A percentile compares a stretch with the other conserved stretches of the same genome.
Evolutionary conservation across 2,329 filamentous ascomycete genomes (phyloP).

Genomic region (Penicillium frequentans): DNA sequence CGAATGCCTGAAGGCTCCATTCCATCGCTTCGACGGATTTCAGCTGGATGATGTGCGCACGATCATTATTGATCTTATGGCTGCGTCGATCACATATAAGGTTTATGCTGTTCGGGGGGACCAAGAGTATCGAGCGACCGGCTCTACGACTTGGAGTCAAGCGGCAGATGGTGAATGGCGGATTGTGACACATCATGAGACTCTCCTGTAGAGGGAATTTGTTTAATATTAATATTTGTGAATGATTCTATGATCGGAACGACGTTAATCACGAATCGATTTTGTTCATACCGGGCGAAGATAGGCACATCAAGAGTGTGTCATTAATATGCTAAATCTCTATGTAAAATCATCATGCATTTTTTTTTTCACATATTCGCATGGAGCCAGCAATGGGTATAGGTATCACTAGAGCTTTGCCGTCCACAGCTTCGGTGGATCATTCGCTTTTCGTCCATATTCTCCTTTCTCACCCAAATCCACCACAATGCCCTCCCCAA

Average conservation of each 20-base stretch:
- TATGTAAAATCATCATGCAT: neutral
- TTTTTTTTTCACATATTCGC: neutral
- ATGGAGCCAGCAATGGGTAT: neutral
- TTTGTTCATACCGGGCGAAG: neutral
- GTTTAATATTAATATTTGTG: neutral
- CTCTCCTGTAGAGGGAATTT: constrained; percentile 22
- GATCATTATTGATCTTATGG: constrained; percentile 39
- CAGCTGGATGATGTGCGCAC: constrained; percentile 32
- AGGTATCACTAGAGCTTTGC: constrained; percentile 16
- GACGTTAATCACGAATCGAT: neutral
- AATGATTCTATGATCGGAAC: neutral
- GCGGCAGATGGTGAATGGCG: constrained; percentile 41
- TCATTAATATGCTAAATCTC: neutral
- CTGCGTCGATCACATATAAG: constrained; percentile 35
- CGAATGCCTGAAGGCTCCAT: constrained; percentile 30
- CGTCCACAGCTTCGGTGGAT: constrained; percentile 13
- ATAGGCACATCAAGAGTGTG: neutral
- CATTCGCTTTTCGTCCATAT: constrained; percentile 18
- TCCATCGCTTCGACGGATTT: constrained; percentile 37
- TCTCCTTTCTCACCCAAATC: constrained; percentile 26
- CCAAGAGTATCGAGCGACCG: constrained; percentile 30
- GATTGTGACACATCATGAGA: constrained; percentile 35
- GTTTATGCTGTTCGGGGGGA: constrained; percentile 30
- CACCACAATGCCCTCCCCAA: constrained; percentile 43
- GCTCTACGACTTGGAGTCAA: constrained; percentile 38